phyloP scores from a whole-genome alignment of 1,284 basidiomycete genomes.

The Ganoderma lingzhi region DNA sequence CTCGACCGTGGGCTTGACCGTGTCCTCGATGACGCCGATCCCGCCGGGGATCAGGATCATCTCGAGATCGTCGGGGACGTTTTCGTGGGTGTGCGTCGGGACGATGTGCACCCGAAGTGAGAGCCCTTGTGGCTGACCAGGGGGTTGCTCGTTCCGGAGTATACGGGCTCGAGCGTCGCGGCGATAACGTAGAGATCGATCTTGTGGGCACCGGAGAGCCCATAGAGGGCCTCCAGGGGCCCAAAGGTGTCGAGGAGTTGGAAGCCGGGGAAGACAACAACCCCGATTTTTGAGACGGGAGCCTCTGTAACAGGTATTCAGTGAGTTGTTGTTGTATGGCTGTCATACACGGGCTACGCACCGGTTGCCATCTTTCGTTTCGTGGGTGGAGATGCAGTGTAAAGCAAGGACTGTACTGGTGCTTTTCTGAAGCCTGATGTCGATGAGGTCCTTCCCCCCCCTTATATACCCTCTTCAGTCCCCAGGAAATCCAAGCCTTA shows the following conservation, averaged over 20 bases:
- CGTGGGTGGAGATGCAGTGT: not conserved
- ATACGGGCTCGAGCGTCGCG: constrained; percentile 46
- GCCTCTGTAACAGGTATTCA: not conserved
- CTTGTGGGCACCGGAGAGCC: constrained; percentile 41
- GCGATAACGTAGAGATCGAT: constrained; percentile 48
- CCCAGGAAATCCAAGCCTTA: too few species aligned
- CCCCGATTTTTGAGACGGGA: constrained; percentile 6
- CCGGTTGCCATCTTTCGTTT: not conserved
- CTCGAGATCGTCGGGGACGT: constrained; percentile 48
- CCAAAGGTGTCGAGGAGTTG: constrained; percentile 50
- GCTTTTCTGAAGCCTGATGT: too few species aligned
- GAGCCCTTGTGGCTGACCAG: constrained; percentile 33
- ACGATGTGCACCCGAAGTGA: constrained; percentile 46
- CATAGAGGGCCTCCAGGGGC: constrained; percentile 50
- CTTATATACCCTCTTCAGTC: too few species aligned
- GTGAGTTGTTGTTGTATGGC: not conserved
- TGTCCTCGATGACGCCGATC: constrained; percentile 40
- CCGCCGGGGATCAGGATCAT: constrained; percentile 56
- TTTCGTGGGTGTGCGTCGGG: constrained; percentile 53
- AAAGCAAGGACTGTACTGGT: too few species aligned
- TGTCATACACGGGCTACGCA: not conserved
- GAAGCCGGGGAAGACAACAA: constrained; percentile 16
- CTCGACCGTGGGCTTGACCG: constrained; percentile 38
- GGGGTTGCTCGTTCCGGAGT: constrained; percentile 40
- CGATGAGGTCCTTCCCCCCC: too few species aligned